Evolutionary conservation across 2,329 filamentous ascomycete species (phyloP).

Genomic region (Penicillium sp.): DNA sequence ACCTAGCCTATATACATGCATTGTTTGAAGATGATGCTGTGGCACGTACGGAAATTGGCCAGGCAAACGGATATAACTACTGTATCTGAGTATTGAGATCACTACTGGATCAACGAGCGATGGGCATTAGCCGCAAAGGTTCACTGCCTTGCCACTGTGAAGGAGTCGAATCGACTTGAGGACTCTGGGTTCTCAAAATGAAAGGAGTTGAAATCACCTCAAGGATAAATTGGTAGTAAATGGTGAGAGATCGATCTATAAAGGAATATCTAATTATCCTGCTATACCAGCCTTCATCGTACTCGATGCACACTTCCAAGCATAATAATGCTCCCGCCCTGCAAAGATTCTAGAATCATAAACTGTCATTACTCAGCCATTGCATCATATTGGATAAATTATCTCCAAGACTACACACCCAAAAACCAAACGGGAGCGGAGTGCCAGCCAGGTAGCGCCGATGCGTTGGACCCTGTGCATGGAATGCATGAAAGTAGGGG

Average conservation of each 20-base stretch:
- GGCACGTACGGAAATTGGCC: not conserved
- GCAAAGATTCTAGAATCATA: too few species aligned
- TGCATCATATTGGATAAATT: not conserved
- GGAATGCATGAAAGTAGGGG: not conserved
- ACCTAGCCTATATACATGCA: not conserved
- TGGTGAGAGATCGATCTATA: not conserved
- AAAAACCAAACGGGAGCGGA: not conserved
- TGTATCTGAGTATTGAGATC: not conserved
- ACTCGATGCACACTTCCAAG: not conserved
- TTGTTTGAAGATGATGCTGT: not conserved
- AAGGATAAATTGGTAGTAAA: too few species aligned
- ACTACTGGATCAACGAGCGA: not conserved
- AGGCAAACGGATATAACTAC: not conserved
- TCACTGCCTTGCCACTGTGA: not conserved
- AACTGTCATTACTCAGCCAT: not conserved
- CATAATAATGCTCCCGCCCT: too few species aligned
- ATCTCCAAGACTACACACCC: not conserved
- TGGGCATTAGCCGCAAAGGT: not conserved
- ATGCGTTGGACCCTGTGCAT: not conserved
- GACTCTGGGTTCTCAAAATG: not conserved
- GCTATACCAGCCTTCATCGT: not conserved
- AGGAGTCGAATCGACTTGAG: not conserved
- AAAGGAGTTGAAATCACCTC: too few species aligned
- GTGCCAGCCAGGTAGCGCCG: not conserved
- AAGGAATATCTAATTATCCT: not conserved